Base-by-base conservation (phyloP, 179 eudicot species). In the Pouteria campechiana region DNA sequence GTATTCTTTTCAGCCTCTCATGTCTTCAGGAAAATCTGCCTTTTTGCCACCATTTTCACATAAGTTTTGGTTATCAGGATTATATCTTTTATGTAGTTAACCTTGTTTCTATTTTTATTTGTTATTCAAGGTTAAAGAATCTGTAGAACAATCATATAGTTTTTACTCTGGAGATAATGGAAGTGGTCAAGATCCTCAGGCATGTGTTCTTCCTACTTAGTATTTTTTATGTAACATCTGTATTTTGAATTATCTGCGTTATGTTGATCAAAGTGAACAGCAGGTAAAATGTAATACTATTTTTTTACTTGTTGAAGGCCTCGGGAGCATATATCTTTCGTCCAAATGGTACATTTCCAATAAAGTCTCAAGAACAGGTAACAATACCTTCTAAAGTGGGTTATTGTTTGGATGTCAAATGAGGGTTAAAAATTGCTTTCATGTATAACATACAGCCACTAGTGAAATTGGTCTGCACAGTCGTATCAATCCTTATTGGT, bases 281-380 rank as follows among this genome's bases (percentile, higher is more conserved):
- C 6, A 7, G 0, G 17, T 12, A 7, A 8, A 14, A 24, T 18
- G 8, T 28, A 7, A 35, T 25, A 36, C 11, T 4, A 49, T 30
- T 29, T 15, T 56, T 20, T n/a, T 41, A 37, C 27, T 58, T 42
- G 13, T 49, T 71, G 37, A 64, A 92, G 99, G 93, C 96, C 36
- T 80, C 94, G 18, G 99, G 99, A 54, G 99, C 99, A 23, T 92
- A 92, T 36, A 37, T 87, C 35, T 92, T 92, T 60, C 94, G 99
- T 48, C 94, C 99, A 63, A 87, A 92, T 65, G 77, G 86, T 44
- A 62, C 85, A 16, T 49, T 47, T 41, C 58, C 52, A 47, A 57
- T 83, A 17, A 44, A 63, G 32, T 44, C 79, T 23, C 45, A 77
- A 34, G 68, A 24, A 48, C 46, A 74, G 96, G 99, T 92, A 59